Evolutionary conservation across 305 asterid genomes (phyloP), one percentile per base, ranked within the genome.

Genomic region (Coffea humblotiana): DNA sequence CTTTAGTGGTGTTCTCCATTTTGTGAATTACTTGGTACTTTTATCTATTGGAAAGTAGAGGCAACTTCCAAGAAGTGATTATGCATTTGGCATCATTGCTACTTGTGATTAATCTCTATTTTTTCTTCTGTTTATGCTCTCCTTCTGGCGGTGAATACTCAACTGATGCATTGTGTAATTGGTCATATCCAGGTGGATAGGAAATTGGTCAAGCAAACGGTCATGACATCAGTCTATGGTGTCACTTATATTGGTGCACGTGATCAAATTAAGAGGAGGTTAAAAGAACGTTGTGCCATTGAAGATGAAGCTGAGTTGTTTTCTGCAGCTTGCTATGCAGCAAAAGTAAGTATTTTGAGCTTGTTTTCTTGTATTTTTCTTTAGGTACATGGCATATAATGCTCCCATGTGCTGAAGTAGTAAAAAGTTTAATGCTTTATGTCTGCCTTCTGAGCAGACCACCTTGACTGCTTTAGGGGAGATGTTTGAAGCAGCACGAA

Each of bases 401-500:
- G 69, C 27, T 63, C 29, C 63, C 43, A 2, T 51, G 11, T 45
- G 60, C 40, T 76, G 60, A 61, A 76, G 21, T 1, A 7, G 5
- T 12, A 19, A 27, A 29, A 45, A 19, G 27, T 63, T 11, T 61
- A 60, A 63, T 37, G 43, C 43, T 37, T 29, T 29, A 29, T 29
- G 32, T 29, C 32, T 29, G 32, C 32, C 32, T 29, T 37, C 43
- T 37, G 43, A 37, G 63, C 10, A 94, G 99, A 90, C 88, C 72
- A 96, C 98, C 71, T 88, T 96, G 91, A 89, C 94, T 75, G 99
- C 98, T 64, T 80, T 92, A 27, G 98, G 93, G 78, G 97, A 96
- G 89, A 94, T 96, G 98, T 96, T 96, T 81, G 95, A 94, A 91
- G 96, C 98, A 80, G 99, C 99, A 61, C 83, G 97, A 87, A 88